These are phyloP conservation scores for Didymosphaeria variabile DNA, from an alignment of 2,329 filamentous ascomycete species.

Conservation along the genomic window DNA sequence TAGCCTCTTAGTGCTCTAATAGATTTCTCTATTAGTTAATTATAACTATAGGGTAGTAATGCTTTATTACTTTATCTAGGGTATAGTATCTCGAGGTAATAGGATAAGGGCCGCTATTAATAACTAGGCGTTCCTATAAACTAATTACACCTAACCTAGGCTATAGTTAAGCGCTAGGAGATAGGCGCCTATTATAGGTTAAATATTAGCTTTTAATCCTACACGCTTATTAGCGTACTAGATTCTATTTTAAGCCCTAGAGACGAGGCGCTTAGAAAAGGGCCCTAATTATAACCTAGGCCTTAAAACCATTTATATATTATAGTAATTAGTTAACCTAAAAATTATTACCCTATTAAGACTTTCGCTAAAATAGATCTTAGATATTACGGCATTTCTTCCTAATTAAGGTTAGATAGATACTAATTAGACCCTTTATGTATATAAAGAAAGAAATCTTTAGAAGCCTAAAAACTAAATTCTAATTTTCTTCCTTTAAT, in stretches of 20 bases:
- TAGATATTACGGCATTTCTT: not conserved
- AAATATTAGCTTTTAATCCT: not conserved
- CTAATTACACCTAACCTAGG: constrained; percentile 1
- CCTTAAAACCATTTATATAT: not conserved
- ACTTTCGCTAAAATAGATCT: not conserved
- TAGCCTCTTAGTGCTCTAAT: not conserved
- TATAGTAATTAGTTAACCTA: not conserved
- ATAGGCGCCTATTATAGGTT: not conserved
- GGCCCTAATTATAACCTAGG: not conserved
- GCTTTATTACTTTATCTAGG: not conserved
- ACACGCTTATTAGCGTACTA: not conserved
- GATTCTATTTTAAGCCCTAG: not conserved
- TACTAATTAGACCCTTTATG: constrained; percentile 6
- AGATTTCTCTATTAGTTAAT: not conserved
- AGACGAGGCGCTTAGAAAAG: constrained; percentile 1
- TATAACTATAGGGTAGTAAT: not conserved
- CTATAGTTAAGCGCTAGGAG: not conserved
- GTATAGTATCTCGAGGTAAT: not conserved
- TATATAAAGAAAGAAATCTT: constrained; percentile 4
- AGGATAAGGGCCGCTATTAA: not conserved
- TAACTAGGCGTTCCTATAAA: not conserved
- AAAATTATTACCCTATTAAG: not conserved
- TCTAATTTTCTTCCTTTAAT: constrained; percentile 3
- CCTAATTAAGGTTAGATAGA: constrained; percentile 2
- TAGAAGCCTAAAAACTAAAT: constrained; percentile 4